phyloP scores from a whole-genome alignment of 352 stramenopile species.

The Phytophthora aleatoria region DNA sequence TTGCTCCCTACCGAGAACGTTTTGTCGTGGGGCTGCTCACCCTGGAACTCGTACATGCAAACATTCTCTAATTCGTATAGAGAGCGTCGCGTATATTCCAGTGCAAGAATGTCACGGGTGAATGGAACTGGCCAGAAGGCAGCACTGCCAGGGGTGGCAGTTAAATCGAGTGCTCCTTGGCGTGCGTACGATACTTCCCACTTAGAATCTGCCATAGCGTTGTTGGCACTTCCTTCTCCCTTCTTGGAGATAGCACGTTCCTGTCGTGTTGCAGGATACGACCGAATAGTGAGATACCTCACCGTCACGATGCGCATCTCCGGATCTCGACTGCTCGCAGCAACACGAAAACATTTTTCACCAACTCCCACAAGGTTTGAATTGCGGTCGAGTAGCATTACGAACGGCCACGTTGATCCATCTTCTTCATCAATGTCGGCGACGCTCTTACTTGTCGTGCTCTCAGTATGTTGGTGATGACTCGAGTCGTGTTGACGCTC shows the following conservation, averaged over 20 bases:
- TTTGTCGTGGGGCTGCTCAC: conserved; percentile 38
- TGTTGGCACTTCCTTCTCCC: conserved; percentile 18
- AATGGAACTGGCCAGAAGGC: conserved; percentile 59
- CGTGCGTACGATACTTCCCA: conserved; percentile 55
- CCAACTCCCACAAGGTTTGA: conserved; percentile 54
- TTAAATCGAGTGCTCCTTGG: conserved; percentile 25
- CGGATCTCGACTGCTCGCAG: conserved; percentile 49
- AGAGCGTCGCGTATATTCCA: conserved; percentile 48
- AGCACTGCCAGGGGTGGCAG: conserved; percentile 30
- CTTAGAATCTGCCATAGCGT: conserved; percentile 7
- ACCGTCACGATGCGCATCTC: conserved; percentile 60
- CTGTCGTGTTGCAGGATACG: conserved; percentile 45
- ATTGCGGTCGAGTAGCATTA: conserved; percentile 50
- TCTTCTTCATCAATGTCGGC: conserved; percentile 19
- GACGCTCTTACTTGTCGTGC: background rate
- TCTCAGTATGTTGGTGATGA: conserved; percentile 4
- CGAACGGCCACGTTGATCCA: conserved; percentile 23
- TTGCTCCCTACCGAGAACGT: conserved; percentile 47
- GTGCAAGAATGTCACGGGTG: conserved; percentile 37
- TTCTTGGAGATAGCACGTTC: conserved; percentile 18
- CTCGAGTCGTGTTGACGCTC: conserved; percentile 11
- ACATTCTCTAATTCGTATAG: conserved; percentile 49
- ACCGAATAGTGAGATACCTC: conserved; percentile 25
- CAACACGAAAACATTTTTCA: conserved; percentile 49
- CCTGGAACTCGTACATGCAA: conserved; percentile 68